Conservation (phyloP, 1,284 basidiomycete genomes). For the Sanguinoderma infundibulare region DNA sequence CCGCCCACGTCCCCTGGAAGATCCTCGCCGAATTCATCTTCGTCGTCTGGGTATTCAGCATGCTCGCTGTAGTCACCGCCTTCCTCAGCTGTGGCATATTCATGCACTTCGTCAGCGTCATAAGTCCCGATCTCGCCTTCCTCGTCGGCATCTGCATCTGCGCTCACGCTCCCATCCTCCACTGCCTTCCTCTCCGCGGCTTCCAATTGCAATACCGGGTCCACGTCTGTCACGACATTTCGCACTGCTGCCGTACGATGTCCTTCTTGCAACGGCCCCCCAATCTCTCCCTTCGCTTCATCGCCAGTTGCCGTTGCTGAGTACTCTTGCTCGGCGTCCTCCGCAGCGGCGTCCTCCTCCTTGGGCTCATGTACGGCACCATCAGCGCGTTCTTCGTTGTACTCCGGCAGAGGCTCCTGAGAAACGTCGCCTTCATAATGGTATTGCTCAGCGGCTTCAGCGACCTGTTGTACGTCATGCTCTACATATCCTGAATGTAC, state of each 20-base stretch:
- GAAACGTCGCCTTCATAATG: not conserved
- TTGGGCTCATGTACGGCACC: not conserved
- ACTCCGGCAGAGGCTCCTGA: not conserved
- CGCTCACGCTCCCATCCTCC: not conserved
- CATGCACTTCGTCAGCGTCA: constrained; percentile 40
- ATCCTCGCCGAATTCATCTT: constrained; percentile 36
- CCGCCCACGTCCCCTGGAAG: constrained; percentile 28
- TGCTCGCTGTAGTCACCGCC: constrained; percentile 32
- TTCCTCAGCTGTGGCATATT: constrained; percentile 19
- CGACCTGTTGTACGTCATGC: not conserved
- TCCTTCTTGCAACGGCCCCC: too few species aligned
- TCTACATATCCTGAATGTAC: not conserved
- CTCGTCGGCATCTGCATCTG: not conserved
- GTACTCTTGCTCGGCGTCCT: not conserved
- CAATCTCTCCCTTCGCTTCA: not conserved
- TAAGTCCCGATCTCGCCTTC: constrained; percentile 23
- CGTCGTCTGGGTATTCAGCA: constrained; percentile 33
- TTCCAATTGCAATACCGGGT: not conserved
- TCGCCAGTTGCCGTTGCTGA: not conserved
- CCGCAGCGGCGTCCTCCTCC: too few species aligned
- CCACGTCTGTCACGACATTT: not conserved
- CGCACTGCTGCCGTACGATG: not conserved
- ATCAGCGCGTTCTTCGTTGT: not conserved
- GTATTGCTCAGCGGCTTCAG: not conserved
- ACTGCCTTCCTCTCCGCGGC: not conserved